Evolutionary conservation across 345 rosid species (phyloP).

Genomic region (Clausena lansium): DNA sequence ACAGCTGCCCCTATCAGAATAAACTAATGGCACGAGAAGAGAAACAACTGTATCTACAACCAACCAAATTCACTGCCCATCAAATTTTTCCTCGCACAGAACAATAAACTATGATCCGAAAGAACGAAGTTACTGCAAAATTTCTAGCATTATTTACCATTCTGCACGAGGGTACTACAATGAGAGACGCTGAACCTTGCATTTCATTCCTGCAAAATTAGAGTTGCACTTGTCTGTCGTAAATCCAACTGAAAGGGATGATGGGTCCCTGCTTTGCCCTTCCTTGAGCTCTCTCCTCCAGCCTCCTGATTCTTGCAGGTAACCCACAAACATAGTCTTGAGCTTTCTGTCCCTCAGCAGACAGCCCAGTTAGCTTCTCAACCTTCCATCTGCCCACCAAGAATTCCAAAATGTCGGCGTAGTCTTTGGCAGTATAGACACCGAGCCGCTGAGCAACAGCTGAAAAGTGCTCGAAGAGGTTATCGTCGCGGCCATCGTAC

Average conservation of each 20-base stretch:
- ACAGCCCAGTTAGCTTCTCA: slow-evolving; percentile 56
- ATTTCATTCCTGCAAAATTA: slow-evolving; percentile 20
- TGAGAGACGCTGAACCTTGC: slow-evolving; percentile 4
- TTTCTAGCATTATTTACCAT: not conserved
- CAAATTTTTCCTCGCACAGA: slow-evolving; percentile 8
- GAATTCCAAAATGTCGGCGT: slow-evolving; percentile 82
- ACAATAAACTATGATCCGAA: slow-evolving; percentile 2
- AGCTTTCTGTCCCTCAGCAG: slow-evolving; percentile 77
- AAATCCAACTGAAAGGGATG: slow-evolving; percentile 85
- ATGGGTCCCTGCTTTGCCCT: slow-evolving; percentile 55
- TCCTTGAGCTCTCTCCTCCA: slow-evolving; percentile 85
- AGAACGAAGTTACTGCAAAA: slow-evolving; percentile 6
- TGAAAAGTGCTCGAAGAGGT: slow-evolving; percentile 75
- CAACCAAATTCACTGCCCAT: slow-evolving; percentile 20
- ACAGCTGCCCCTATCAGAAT: slow-evolving; percentile 41
- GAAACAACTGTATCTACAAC: slow-evolving; percentile 56
- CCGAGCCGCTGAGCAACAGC: slow-evolving; percentile 86
- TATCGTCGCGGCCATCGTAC: slow-evolving; percentile 72
- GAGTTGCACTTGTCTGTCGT: slow-evolving; percentile 64
- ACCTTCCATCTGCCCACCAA: slow-evolving; percentile 85
- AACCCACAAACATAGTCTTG: slow-evolving; percentile 80
- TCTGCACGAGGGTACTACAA: not conserved
- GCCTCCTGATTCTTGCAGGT: slow-evolving; percentile 65
- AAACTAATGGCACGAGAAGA: slow-evolving; percentile 30
- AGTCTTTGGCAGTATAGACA: slow-evolving; percentile 85